These are phyloP conservation scores for Pisolithus tinctorius DNA, from an alignment of 768 basidiomycete species.

Conservation along the genomic window DNA sequence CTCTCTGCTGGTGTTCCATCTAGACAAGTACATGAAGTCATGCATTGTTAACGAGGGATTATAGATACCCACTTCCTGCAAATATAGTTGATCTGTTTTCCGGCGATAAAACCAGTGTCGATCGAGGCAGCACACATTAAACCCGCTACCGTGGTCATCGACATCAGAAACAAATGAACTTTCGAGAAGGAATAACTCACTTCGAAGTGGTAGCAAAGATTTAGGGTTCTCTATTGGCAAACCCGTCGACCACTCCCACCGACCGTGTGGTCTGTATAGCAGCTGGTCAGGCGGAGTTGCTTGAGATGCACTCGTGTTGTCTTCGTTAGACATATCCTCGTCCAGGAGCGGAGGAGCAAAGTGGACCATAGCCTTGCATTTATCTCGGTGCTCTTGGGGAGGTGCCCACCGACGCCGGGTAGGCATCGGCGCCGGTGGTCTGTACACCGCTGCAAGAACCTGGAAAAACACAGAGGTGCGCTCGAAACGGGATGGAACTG, in stretches of 20 bases:
- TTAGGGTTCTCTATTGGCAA: conserved; percentile 20
- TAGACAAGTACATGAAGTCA: conserved; percentile 9
- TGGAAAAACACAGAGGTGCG: conserved; percentile 24
- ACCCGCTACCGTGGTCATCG: conserved; percentile 20
- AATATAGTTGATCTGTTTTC: conserved; percentile 27
- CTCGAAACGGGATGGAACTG: conserved; percentile 15
- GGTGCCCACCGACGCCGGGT: conserved; percentile 10
- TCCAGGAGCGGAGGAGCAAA: conserved; percentile 13
- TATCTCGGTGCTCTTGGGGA: conserved; percentile 12
- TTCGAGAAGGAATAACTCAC: conserved; percentile 9
- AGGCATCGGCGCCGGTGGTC: conserved; percentile 1
- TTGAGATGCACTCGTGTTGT: conserved; percentile 1
- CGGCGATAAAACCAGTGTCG: conserved; percentile 26
- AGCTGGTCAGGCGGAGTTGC: conserved; percentile 13
- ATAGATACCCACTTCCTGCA: conserved; percentile 29
- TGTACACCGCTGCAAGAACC: conserved; percentile 22
- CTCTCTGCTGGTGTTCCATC: conserved; percentile 28
- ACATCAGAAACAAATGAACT: not conserved
- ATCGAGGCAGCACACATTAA: conserved; percentile 32
- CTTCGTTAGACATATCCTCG: not conserved
- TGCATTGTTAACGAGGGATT: not conserved
- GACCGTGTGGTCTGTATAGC: conserved; percentile 27
- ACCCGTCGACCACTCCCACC: conserved; percentile 26
- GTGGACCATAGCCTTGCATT: conserved; percentile 22
- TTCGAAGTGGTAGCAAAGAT: conserved; percentile 19